These are phyloP conservation scores for Kwoniella mangroviensis DNA, from an alignment of 768 basidiomycete species.

Conservation along the genomic window DNA sequence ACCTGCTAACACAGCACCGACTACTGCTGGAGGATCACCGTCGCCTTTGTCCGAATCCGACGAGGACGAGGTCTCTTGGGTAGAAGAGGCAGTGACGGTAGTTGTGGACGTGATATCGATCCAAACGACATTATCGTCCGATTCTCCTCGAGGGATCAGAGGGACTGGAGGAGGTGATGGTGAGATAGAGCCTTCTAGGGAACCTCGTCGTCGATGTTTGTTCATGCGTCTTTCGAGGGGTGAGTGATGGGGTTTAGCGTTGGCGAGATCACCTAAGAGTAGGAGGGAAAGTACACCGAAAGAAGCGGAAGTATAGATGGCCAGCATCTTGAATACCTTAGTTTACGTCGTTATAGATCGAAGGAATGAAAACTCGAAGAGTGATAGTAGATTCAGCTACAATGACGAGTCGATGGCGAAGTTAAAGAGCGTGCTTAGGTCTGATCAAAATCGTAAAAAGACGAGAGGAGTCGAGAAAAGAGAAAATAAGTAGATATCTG, in stretches of 20 bases:
- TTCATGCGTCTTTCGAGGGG: background rate
- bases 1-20: conserved; percentile 11
- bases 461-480: background rate
- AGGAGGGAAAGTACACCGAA: conserved; percentile 10
- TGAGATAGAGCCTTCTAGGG: background rate
- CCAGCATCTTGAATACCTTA: conserved; percentile 22
- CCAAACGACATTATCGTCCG: conserved; percentile 6
- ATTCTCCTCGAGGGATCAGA: background rate
- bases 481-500: background rate
- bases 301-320: conserved; percentile 14
- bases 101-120: background rate
- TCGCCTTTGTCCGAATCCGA: background rate
- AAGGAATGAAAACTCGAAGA: too few relatives aligned
- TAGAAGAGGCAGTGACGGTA: conserved; percentile 4
- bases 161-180: background rate
- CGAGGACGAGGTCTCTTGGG: background rate
- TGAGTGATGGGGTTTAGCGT: conserved; percentile 11
- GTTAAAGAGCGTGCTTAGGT: background rate
- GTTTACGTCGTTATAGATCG: too few relatives aligned
- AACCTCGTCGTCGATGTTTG: conserved; percentile 1
- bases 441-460: background rate
- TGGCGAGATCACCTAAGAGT: conserved; percentile 1
- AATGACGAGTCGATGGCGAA: background rate
- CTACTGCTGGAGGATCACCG: background rate
- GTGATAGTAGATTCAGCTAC: background rate